These are phyloP conservation scores for Aspergillus neotritici DNA, from an alignment of 2,329 filamentous ascomycete species.

Conservation along the genomic window DNA sequence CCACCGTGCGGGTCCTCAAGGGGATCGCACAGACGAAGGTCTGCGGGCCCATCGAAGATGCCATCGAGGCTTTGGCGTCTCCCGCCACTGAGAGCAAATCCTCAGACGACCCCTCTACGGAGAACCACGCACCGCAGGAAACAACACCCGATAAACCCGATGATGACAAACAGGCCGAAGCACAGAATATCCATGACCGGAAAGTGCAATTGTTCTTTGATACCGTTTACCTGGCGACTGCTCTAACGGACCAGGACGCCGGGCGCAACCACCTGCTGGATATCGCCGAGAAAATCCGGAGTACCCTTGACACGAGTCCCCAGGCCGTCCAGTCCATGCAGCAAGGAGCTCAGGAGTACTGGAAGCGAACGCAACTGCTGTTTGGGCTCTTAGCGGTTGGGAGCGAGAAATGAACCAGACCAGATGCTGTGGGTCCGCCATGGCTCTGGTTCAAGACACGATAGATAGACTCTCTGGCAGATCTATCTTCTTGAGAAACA, in stretches of 20 bases:
- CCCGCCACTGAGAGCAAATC: constrained; percentile 1
- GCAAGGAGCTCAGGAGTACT: constrained; percentile 68
- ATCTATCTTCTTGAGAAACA: background rate
- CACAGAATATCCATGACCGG: constrained; percentile 23
- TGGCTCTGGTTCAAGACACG: no score
- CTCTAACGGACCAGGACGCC: constrained; percentile 14
- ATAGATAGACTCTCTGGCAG: no score
- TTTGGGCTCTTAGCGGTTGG: constrained; percentile 64
- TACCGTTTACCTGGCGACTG: constrained; percentile 27
- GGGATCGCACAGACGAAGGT: constrained; percentile 49
- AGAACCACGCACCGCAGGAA: background rate
- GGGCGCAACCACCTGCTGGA: constrained; percentile 37
- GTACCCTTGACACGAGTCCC: constrained; percentile 47
- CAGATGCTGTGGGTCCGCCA: no score
- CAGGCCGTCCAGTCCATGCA: constrained; percentile 49
- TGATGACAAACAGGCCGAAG: constrained; percentile 1
- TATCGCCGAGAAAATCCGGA: constrained; percentile 40
- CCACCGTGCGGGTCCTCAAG: constrained; percentile 61
- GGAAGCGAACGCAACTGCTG: constrained; percentile 72
- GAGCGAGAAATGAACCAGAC: constrained; percentile 1
- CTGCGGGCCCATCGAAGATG: constrained; percentile 17
- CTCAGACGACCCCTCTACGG: background rate
- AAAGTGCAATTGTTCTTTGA: constrained; percentile 38
- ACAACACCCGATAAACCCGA: constrained; percentile 5
- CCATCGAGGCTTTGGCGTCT: constrained; percentile 18